Evolutionary conservation across 495 filamentous ascomycete genomes (phyloP).

Genomic region (Talaromyces adpressus): DNA sequence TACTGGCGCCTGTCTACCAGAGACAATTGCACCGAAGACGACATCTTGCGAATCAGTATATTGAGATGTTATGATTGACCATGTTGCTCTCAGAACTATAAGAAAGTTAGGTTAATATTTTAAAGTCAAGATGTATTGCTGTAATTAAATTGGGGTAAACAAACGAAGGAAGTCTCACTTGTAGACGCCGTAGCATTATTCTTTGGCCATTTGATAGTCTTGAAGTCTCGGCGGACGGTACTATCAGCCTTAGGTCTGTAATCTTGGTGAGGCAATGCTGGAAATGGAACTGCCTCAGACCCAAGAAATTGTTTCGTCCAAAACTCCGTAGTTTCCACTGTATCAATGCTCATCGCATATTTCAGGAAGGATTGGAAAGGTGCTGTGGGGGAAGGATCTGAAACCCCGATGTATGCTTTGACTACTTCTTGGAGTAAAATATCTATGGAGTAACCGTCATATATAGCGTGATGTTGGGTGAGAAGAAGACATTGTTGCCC

Average conservation of each 20-base stretch:
- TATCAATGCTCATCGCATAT: background rate
- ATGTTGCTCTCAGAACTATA: conserved; percentile 25
- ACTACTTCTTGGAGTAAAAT: conserved; percentile 10
- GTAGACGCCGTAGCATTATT: background rate
- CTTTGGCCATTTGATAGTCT: background rate
- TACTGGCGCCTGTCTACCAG: conserved; percentile 43
- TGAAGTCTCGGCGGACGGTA: background rate
- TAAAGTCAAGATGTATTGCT: background rate
- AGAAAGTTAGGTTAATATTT: background rate
- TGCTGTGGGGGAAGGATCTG: background rate
- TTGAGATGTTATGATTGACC: conserved; percentile 37
- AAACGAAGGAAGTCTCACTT: background rate
- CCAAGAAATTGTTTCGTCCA: background rate
- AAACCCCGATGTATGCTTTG: background rate
- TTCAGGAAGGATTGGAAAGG: background rate
- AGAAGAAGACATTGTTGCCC: background rate
- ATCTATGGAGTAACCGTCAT: conserved; percentile 14
- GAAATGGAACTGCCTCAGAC: background rate
- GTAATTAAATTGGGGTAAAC: background rate
- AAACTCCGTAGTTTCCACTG: background rate
- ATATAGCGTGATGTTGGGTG: conserved; percentile 16
- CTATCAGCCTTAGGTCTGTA: background rate
- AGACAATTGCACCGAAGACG: conserved; percentile 29
- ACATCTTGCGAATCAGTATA: conserved; percentile 29
- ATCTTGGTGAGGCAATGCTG: background rate